Percentiles rank a stretch among this genome's conserved stretches.
Evolutionary conservation across 202 grass and related monocot species (phyloP).

Genomic region (Elaeis oleifera): DNA sequence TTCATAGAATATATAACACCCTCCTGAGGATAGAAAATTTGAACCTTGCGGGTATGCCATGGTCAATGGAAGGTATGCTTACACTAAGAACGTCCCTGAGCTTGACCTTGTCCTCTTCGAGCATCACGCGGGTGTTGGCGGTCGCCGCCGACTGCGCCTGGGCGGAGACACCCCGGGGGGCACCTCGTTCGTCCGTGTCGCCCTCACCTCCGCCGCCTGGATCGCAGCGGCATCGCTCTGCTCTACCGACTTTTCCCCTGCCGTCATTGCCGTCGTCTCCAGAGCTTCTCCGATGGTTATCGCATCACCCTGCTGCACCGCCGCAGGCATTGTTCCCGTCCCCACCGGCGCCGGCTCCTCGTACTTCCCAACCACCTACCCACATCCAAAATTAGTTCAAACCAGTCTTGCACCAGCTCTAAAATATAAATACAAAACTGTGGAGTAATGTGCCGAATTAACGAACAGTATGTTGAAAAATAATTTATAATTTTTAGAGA

Average conservation of each 20-base stretch:
- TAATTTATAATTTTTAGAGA: too few relatives aligned
- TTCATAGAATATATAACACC: too few relatives aligned
- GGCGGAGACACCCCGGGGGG: constrained; percentile 25
- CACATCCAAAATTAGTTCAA: too few relatives aligned
- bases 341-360: background rate
- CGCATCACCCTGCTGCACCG: background rate
- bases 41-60: background rate
- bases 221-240: constrained; percentile 38
- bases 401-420: too few relatives aligned
- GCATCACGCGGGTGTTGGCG: constrained; percentile 13
- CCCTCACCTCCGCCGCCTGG: constrained; percentile 30
- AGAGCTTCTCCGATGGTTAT: constrained; percentile 51
- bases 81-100: constrained; percentile 40
- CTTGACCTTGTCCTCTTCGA: constrained; percentile 28
- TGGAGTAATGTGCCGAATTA: too few relatives aligned
- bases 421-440: too few relatives aligned
- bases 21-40: too few relatives aligned
- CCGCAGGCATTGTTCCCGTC: background rate
- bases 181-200: constrained; percentile 5
- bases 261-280: constrained; percentile 24
- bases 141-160: constrained; percentile 20
- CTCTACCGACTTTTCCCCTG: constrained; percentile 27
- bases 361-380: constrained; percentile 15
- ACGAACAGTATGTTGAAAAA: too few relatives aligned
- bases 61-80: background rate